A percentile compares a stretch with the other conserved stretches of the same genome.
These are phyloP conservation scores for Eustoma russellianum DNA, from an alignment of 257 asterid genomes.

Conservation along the genomic window DNA sequence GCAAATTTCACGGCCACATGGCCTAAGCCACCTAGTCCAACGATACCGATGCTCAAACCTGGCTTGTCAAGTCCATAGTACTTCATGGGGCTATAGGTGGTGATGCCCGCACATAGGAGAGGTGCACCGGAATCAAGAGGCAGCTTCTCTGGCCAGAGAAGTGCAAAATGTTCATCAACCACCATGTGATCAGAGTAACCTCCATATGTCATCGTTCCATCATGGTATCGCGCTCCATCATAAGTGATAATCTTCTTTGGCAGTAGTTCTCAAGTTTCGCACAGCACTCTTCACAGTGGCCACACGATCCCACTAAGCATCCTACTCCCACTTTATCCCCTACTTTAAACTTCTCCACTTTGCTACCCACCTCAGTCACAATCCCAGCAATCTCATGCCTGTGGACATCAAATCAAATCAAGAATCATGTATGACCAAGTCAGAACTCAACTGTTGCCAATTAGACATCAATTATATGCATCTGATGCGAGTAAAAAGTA, in stretches of 20 bases:
- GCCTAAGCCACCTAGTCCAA: slow-evolving; percentile 21
- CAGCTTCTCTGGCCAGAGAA: slow-evolving; percentile 27
- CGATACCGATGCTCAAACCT: slow-evolving; percentile 24
- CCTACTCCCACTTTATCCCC: slow-evolving; percentile 67
- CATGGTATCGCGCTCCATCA: slow-evolving; percentile 7
- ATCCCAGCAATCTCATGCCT: slow-evolving; percentile 64
- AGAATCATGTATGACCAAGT: no score
- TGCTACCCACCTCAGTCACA: slow-evolving; percentile 51
- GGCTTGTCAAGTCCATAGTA: slow-evolving; percentile 33
- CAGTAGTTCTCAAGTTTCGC: slow-evolving; percentile 41
- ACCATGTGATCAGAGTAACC: slow-evolving; percentile 33
- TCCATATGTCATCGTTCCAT: slow-evolving; percentile 33
- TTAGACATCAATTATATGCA: no score
- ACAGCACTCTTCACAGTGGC: slow-evolving; percentile 35
- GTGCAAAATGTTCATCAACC: slow-evolving; percentile 26
- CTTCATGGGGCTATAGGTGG: slow-evolving; percentile 31
- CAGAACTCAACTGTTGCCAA: no score
- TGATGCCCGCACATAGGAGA: slow-evolving; percentile 36
- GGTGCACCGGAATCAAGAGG: slow-evolving; percentile 35
- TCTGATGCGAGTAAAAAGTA: no score
- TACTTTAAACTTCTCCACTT: slow-evolving; percentile 37
- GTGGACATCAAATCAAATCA: slow-evolving; percentile 1
- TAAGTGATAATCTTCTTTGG: slow-evolving; percentile 20
- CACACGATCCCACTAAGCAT: slow-evolving; percentile 55
- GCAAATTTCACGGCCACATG: slow-evolving; percentile 38